phyloP scores from a whole-genome alignment of 192 early-diverging fungal genomes.

The Thoreauomyces humboldtii region DNA sequence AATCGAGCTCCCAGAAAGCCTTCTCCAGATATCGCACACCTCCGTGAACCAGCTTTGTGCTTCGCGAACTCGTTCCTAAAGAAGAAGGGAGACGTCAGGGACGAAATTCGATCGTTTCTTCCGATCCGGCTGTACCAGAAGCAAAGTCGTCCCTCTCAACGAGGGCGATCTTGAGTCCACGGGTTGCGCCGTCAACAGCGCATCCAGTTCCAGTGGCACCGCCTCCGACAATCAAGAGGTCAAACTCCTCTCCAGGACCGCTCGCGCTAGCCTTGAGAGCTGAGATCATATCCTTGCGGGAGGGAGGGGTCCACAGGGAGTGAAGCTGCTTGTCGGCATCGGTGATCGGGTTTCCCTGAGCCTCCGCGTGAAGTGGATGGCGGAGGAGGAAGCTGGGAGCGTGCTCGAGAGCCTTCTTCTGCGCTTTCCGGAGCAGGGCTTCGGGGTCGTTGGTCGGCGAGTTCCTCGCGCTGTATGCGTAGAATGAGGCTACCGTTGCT shows the following conservation, averaged over 20 bases:
- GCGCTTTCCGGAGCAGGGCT: too few species aligned
- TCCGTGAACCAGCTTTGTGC: slow-evolving; percentile 95
- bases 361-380: slow-evolving; percentile 26
- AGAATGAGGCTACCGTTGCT: not conserved
- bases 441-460: not conserved
- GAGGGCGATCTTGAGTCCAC: slow-evolving; percentile 88
- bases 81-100: not conserved
- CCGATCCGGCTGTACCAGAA: slow-evolving; percentile 47
- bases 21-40: slow-evolving; percentile 97
- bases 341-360: not conserved
- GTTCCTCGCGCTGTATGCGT: not conserved
- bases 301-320: slow-evolving; percentile 29
- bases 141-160: slow-evolving; percentile 97
- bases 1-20: slow-evolving; percentile 90
- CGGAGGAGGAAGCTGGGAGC: slow-evolving; percentile 16
- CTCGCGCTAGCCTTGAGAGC: slow-evolving; percentile 16
- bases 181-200: slow-evolving; percentile 88
- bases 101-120: too few species aligned
- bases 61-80: slow-evolving; percentile 82
- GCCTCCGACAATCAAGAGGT: slow-evolving; percentile 89
- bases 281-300: slow-evolving; percentile 18
- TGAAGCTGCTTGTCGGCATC: slow-evolving; percentile 18
- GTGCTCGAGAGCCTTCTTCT: not conserved
- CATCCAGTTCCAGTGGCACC: slow-evolving; percentile 93
- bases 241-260: slow-evolving; percentile 51